Base-by-base conservation (phyloP, 768 basidiomycete species). In the Trametopsis cervina region DNA sequence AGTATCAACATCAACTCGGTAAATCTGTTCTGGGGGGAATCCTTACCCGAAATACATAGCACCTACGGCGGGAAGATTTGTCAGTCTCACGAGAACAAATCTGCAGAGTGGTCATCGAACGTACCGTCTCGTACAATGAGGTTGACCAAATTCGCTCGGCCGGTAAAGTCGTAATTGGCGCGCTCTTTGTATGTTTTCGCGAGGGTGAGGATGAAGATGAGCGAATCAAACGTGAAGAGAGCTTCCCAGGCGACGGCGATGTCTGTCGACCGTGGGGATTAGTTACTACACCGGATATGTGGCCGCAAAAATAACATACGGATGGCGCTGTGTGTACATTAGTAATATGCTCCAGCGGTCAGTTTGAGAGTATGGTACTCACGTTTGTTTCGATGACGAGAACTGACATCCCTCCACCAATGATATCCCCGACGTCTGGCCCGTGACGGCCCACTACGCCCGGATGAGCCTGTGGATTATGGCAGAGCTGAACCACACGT, bases 1-100 rank as follows among this genome's bases (percentile, higher is more conserved):
- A n/a, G n/a, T n/a, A n/a, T n/a, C n/a, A n/a, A n/a, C n/a, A n/a
- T n/a, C n/a, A n/a, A n/a, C n/a, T n/a, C n/a, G n/a, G n/a, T n/a
- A n/a, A n/a, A n/a, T n/a, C n/a, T n/a, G n/a, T n/a, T n/a, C n/a
- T n/a, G n/a, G n/a, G n/a, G n/a, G n/a, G n/a, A n/a, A n/a, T n/a
- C n/a, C n/a, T 63, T 52, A 80, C 78, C 68, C 74, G 52, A 76
- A 80, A 56, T 79, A 81, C 20, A 80, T 57, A 1, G 75, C 72
- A 45, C 78, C 78, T 78, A 47, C 17, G 24, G n/a, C 39, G 40
- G 33, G 20, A 46, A 18, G n/a, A n/a, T n/a, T n/a, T n/a, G n/a
- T n/a, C n/a, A n/a, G n/a, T n/a, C n/a, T n/a, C n/a, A n/a, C n/a
- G n/a, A n/a, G n/a, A n/a, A n/a, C n/a, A n/a, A n/a, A 11, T 20